Evolutionary conservation across 2,329 filamentous ascomycete species (phyloP).

Genomic region (Calonectria crousiana): DNA sequence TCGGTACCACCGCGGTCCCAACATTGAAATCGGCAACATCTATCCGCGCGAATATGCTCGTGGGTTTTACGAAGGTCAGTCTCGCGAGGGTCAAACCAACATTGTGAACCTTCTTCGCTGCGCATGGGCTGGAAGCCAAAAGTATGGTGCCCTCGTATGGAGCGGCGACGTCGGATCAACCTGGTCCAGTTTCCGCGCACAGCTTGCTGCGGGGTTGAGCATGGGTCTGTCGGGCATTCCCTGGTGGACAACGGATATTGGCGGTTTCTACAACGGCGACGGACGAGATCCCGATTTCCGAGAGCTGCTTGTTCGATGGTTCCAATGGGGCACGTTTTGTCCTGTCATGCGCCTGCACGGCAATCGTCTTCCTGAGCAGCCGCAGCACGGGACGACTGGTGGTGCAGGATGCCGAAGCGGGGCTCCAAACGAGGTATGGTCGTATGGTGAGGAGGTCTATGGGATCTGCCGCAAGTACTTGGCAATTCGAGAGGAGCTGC

Average conservation of each 20-base stretch:
- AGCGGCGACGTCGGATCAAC: slow-evolving; percentile 75
- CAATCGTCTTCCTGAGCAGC: slow-evolving; percentile 69
- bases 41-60: slow-evolving; percentile 70
- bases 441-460: slow-evolving; percentile 71
- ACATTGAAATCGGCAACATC: slow-evolving; percentile 66
- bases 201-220: slow-evolving; percentile 73
- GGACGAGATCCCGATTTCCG: slow-evolving; percentile 67
- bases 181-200: slow-evolving; percentile 70
- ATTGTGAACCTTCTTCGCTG: slow-evolving; percentile 68
- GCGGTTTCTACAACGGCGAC: slow-evolving; percentile 76
- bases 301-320: slow-evolving; percentile 76
- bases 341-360: slow-evolving; percentile 77
- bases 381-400: slow-evolving; percentile 50
- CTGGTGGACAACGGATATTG: slow-evolving; percentile 80
- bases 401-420: slow-evolving; percentile 61
- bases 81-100: slow-evolving; percentile 63
- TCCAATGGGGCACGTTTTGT: slow-evolving; percentile 77
- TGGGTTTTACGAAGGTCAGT: slow-evolving; percentile 71
- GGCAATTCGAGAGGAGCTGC: slow-evolving; percentile 67
- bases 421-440: slow-evolving; percentile 75
- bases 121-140: slow-evolving; percentile 68
- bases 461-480: slow-evolving; percentile 72
- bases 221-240: slow-evolving; percentile 74
- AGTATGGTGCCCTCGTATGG: slow-evolving; percentile 75
- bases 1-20: slow-evolving; percentile 53